Conservation (phyloP, 768 basidiomycete genomes). For the Gymnopilus dilepis region DNA sequence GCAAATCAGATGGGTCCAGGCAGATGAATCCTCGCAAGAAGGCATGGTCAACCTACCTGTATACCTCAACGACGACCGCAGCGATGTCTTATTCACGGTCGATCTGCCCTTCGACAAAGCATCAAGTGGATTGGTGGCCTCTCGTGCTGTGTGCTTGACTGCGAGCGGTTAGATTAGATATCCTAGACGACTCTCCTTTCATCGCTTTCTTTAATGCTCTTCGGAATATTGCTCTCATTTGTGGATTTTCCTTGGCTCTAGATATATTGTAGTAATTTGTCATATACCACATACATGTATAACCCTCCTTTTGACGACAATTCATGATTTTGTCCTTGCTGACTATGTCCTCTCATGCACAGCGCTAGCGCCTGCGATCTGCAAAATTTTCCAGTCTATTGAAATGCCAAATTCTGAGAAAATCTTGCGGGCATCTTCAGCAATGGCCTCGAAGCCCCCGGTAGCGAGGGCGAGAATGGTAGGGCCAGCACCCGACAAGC, state of each 20-base stretch:
- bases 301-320: constrained; percentile 23
- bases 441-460: constrained; percentile 81
- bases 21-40: constrained; percentile 41
- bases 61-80: constrained; percentile 89
- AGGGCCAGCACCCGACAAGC: constrained; percentile 96
- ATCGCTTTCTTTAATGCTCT: constrained; percentile 2
- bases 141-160: constrained; percentile 89
- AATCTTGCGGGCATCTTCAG: constrained; percentile 76
- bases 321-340: constrained; percentile 21
- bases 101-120: constrained; percentile 77
- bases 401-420: constrained; percentile 75
- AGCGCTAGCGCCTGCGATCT: constrained; percentile 56
- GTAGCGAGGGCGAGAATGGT: constrained; percentile 97
- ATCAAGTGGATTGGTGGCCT: constrained; percentile 75
- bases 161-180: constrained; percentile 61
- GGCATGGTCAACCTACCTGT: constrained; percentile 83
- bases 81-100: constrained; percentile 90
- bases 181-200: background rate
- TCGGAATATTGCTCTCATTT: background rate
- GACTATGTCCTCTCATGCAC: constrained; percentile 32
- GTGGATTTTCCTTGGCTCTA: constrained; percentile 20
- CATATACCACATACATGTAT: constrained; percentile 17
- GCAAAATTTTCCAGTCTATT: constrained; percentile 90
- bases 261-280: constrained; percentile 23
- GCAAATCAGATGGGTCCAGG: constrained; percentile 87